Evolutionary conservation across 192 early-diverging fungal genomes (phyloP).

Genomic region (Mortierella claussenii): DNA sequence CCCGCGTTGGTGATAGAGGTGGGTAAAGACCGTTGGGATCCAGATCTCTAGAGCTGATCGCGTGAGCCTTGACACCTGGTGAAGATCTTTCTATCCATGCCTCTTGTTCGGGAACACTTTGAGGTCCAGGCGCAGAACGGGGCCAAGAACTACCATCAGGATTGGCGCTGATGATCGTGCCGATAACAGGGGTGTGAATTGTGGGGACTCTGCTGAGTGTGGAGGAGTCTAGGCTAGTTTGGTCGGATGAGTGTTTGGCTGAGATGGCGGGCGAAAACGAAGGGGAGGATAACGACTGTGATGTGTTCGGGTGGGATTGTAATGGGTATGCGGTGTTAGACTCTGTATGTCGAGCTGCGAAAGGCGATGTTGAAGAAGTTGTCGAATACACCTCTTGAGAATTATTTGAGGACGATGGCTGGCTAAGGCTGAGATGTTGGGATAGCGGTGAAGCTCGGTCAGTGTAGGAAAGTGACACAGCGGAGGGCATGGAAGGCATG

Average conservation of each 20-base stretch:
- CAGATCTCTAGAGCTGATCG: background rate
- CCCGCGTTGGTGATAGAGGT: slow-evolving; percentile 23
- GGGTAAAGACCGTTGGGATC: slow-evolving; percentile 16
- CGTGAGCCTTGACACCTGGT: slow-evolving; percentile 20
- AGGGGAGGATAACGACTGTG: background rate
- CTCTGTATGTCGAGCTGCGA: too few species aligned
- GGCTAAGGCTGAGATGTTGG: background rate
- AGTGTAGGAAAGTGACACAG: background rate
- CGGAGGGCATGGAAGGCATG: background rate
- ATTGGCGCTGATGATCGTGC: background rate
- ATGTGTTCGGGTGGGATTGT: background rate
- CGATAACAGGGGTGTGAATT: slow-evolving; percentile 2
- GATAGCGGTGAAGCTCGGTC: background rate
- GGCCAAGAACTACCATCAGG: background rate
- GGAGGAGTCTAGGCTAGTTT: background rate
- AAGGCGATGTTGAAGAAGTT: background rate
- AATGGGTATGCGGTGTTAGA: too few species aligned
- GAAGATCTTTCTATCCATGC: slow-evolving; percentile 28
- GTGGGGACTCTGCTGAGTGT: background rate
- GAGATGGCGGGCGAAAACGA: background rate
- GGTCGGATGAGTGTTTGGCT: background rate
- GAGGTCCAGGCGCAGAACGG: background rate
- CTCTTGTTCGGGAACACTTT: slow-evolving; percentile 43
- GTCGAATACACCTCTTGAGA: background rate
- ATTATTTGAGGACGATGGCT: background rate